These are phyloP conservation scores for Ceratocystis papillata DNA, from an alignment of 2,329 filamentous ascomycete species.

Conservation along the genomic window DNA sequence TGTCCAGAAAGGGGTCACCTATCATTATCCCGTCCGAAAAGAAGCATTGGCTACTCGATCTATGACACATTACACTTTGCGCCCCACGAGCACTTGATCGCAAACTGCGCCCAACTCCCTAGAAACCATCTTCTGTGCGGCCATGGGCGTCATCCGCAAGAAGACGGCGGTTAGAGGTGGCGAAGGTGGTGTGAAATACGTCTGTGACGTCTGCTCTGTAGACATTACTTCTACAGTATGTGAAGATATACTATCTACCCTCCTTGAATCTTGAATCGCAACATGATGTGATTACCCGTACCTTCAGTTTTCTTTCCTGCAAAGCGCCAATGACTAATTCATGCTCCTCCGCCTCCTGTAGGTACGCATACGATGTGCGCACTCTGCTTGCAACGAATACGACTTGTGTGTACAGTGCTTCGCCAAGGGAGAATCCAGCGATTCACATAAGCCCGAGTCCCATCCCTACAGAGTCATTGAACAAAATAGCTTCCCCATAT, in stretches of 20 bases:
- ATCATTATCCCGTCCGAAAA: not conserved
- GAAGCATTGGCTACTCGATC: not conserved
- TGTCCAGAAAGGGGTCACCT: too few species aligned
- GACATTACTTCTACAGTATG: constrained; percentile 94
- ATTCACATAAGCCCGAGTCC: constrained; percentile 73
- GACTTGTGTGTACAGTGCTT: constrained; percentile 97
- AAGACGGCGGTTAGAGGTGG: constrained; percentile 78
- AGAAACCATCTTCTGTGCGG: not conserved
- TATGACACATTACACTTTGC: not conserved
- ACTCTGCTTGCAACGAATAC: constrained; percentile 76
- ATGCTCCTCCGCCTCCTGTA: constrained; percentile 31
- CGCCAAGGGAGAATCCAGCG: constrained; percentile 65
- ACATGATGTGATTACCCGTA: not conserved
- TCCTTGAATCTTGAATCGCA: not conserved
- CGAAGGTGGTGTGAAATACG: constrained; percentile 86
- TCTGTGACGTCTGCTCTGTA: constrained; percentile 92
- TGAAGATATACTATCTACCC: constrained; percentile 27
- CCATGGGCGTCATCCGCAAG: constrained; percentile 91
- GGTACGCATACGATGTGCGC: constrained; percentile 91
- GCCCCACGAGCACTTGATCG: not conserved
- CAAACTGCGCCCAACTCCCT: not conserved
- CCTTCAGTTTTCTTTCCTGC: not conserved
- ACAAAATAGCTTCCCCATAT: constrained; percentile 96
- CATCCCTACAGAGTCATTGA: constrained; percentile 92
- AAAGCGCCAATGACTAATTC: not conserved